A percentile compares a stretch with the other conserved stretches of the same genome.
Evolutionary conservation across 257 asterid genomes (phyloP).

Genomic region (Capsicum rhomboideum): DNA sequence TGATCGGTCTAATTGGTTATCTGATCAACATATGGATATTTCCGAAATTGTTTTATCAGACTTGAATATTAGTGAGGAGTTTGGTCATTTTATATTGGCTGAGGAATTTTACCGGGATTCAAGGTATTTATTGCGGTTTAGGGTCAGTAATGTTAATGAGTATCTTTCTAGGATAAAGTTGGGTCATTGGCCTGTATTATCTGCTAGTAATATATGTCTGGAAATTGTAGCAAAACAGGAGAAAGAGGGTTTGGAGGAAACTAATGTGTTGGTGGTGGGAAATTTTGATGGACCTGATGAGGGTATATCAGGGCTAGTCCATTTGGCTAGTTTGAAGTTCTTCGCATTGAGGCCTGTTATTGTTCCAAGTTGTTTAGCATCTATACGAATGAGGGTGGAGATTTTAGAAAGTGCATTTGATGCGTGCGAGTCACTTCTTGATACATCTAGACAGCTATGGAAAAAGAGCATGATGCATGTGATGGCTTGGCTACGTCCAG

Average conservation of each 20-base stretch:
- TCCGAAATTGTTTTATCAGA: conserved; percentile 64
- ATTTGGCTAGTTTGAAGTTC: conserved; percentile 73
- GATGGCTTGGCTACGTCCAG: conserved; percentile 94
- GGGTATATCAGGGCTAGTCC: conserved; percentile 78
- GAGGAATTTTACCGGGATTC: conserved; percentile 47
- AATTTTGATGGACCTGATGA: conserved; percentile 78
- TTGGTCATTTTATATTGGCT: conserved; percentile 27
- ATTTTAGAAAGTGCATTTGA: conserved; percentile 47
- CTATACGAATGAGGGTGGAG: conserved; percentile 65
- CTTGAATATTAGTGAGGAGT: conserved; percentile 48
- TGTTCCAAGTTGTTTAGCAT: conserved; percentile 25
- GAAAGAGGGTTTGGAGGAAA: conserved; percentile 34
- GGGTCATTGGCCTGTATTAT: conserved; percentile 92
- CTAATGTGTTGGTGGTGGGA: conserved; percentile 51
- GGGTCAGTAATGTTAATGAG: conserved; percentile 45
- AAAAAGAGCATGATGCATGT: conserved; percentile 79
- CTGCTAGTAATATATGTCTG: conserved; percentile 36
- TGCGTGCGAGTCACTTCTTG: conserved; percentile 71
- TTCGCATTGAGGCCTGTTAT: conserved; percentile 61
- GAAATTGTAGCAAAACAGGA: conserved; percentile 42
- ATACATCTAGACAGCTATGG: conserved; percentile 74
- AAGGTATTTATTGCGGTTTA: conserved; percentile 51
- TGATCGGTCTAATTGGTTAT: conserved; percentile 52
- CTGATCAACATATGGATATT: conserved; percentile 60
- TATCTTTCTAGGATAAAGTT: conserved; percentile 63